Evolutionary conservation across 352 stramenopile species (phyloP), one percentile per base, ranked within the genome.

Genomic region (Phytophthora nicotianae): DNA sequence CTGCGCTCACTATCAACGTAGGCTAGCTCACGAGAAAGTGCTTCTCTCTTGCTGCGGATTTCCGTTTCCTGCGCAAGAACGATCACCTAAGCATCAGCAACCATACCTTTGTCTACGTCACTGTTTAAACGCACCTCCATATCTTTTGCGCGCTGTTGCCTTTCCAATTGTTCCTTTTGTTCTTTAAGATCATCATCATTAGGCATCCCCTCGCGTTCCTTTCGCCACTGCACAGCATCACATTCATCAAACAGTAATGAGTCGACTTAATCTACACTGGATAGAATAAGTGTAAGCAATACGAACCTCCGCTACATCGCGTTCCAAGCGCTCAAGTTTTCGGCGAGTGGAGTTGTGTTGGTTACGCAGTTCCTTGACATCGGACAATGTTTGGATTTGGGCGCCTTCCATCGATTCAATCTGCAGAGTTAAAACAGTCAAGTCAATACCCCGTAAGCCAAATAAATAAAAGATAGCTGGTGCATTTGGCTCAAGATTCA

Each of bases 251-350:
- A 26, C 38, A 16, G 21, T 41, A 32, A 55, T 47, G 29, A 33
- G 33, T 9, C 17, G 14, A 46, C 17, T 29, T 54, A 23, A 51
- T 26, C n/a, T 21, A 33, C 29, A 13, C n/a, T n/a, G n/a, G 29
- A 20, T 23, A 32, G 17, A 49, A 35, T 5, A 38, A 42, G 0
- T 29, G 8, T 13, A 53, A 21, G 35, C 2, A 51, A n/a, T 49
- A 53, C 50, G 5, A 52, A 90, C 84, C 23, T 83, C 78, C 27
- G 66, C 62, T 10, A 89, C 47, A 24, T 94, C 81, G 3, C 74
- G 63, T 57, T 94, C 83, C 11, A 90, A 53, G 8, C 83, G 83
- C 53, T 94, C 83, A 2, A 96, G 75, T 64, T 81, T 83, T 33
- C 77, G 64, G 14, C 77, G 75, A 11, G 78, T 75, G 27, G 81